These are phyloP conservation scores for Elongisporangium prolatum DNA, from an alignment of 352 stramenopile species.

Conservation along the genomic window DNA sequence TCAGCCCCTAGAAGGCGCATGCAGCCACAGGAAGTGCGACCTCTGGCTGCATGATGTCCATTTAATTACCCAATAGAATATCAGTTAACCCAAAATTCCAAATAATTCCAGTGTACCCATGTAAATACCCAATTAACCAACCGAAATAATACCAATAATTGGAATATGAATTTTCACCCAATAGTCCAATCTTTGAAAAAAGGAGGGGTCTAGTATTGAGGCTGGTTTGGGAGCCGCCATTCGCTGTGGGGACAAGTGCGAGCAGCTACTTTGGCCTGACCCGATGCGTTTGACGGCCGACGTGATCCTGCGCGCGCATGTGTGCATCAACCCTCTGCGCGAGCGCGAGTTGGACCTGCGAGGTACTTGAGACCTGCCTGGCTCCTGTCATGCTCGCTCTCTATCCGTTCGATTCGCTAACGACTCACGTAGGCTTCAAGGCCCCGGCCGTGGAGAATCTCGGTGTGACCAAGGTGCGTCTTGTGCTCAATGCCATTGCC, in stretches of 20 bases:
- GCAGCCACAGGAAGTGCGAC: background rate
- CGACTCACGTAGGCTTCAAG: constrained; percentile 67
- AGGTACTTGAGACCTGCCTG: constrained; percentile 37
- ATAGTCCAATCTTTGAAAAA: background rate
- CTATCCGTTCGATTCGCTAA: constrained; percentile 24
- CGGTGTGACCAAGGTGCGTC: constrained; percentile 81
- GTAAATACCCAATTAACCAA: background rate
- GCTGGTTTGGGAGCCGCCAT: constrained; percentile 9
- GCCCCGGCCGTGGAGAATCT: constrained; percentile 92
- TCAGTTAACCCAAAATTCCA: background rate
- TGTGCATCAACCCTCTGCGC: constrained; percentile 89
- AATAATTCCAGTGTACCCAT: no score
- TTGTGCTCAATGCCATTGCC: background rate
- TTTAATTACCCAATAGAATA: background rate
- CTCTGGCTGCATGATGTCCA: background rate
- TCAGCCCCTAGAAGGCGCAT: background rate
- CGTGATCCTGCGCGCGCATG: constrained; percentile 84
- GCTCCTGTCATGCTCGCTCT: background rate
- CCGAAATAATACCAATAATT: background rate
- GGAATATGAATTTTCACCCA: background rate
- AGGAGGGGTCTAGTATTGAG: background rate
- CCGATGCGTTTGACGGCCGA: constrained; percentile 86
- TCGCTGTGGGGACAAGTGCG: constrained; percentile 1
- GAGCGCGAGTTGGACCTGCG: constrained; percentile 91
- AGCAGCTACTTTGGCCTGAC: background rate